Percentiles rank a stretch among this genome's conserved stretches.
Evolutionary conservation across 2,329 filamentous ascomycete genomes (phyloP).

Genomic region (Pleurostoma richardsiae): DNA sequence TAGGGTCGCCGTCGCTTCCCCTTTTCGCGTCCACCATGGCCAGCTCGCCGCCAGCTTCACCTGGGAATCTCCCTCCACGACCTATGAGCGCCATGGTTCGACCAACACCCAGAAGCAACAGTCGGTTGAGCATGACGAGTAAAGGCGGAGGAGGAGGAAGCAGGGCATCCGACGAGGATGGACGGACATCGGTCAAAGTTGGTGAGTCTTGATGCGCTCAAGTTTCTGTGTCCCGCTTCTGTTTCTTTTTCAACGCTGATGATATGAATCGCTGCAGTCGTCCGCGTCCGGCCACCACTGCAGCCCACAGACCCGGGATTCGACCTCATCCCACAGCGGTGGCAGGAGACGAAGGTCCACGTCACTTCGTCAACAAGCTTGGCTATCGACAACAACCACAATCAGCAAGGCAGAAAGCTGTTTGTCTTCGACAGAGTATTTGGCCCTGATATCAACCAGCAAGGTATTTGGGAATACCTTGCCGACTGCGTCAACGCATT

Average conservation of each 20-base stretch:
- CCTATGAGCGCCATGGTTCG: slow-evolving; percentile 79
- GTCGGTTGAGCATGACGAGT: slow-evolving; percentile 79
- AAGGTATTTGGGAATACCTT: slow-evolving; percentile 92
- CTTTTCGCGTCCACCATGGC: slow-evolving; percentile 44
- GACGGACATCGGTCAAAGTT: slow-evolving; percentile 90
- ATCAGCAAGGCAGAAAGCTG: slow-evolving; percentile 85
- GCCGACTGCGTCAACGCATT: slow-evolving; percentile 87
- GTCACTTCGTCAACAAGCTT: slow-evolving; percentile 81
- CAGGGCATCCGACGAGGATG: slow-evolving; percentile 83
- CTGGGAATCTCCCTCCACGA: slow-evolving; percentile 52
- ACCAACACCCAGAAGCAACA: slow-evolving; percentile 67
- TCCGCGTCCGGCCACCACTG: slow-evolving; percentile 86
- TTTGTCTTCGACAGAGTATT: slow-evolving; percentile 98
- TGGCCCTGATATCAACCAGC: slow-evolving; percentile 73
- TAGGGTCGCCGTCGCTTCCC: slow-evolving; percentile 3
- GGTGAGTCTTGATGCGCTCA: slow-evolving; percentile 55
- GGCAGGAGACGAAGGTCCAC: slow-evolving; percentile 88
- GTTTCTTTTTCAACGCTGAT: background rate
- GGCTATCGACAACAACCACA: slow-evolving; percentile 87
- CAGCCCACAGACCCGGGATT: slow-evolving; percentile 81
- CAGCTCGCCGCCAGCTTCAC: slow-evolving; percentile 64
- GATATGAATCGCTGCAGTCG: slow-evolving; percentile 49
- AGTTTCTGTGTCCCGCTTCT: slow-evolving; percentile 6
- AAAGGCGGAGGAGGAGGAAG: slow-evolving; percentile 66
- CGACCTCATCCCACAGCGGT: slow-evolving; percentile 92